Base-by-base conservation (phyloP, 139 green algal species). In the Raphidocelis subcapitata region DNA sequence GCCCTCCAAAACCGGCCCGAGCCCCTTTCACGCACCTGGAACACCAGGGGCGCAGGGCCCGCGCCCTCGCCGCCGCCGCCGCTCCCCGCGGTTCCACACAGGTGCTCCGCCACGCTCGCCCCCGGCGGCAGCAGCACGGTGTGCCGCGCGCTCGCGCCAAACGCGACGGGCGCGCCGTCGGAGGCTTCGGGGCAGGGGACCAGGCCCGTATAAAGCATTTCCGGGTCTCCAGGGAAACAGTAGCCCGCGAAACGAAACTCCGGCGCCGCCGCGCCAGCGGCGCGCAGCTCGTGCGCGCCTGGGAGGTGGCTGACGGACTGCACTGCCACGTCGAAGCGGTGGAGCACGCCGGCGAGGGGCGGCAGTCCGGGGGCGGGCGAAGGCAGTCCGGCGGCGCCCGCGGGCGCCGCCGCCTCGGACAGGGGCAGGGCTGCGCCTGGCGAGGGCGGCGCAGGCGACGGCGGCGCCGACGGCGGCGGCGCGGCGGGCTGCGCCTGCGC, bases 211-310 rank as follows among this genome's bases (percentile, higher is more conserved):
- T 57, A 77, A 18, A 77, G 61, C 10, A 46, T 47, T 12, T 62
- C 55, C 46, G 68, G 59, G 20, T 77, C 70, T 3, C 70, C 70
- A 46, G 70, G 70, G n/a, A 77, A 77, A 24, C 24, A 55, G 61
- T 77, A 77, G 46, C 65, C 29, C 47, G 69, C 49, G 70, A 77
- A 77, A 0, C 70, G 31, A 4, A 47, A 54, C 12, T 69, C 47
- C 41, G 70, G 70, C 61, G 69, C 56, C 28, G 21, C 32, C 47
- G 64, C 60, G 1, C 32, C 32, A 3, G 24, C 70, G 5, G 31
- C 47, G 31, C 47, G 21, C 61, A 77, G 61, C 47, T 47, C 21
- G 12, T 21, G 5, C 15, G 33, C 29, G 32, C 51, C 33, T n/a
- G 70, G 70, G 32, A 77, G 46, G 23, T 31, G 16, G 29, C 33